Evolutionary conservation across 2,329 filamentous ascomycete species (phyloP).

Genomic region (Byssoonygena ceratinophila): DNA sequence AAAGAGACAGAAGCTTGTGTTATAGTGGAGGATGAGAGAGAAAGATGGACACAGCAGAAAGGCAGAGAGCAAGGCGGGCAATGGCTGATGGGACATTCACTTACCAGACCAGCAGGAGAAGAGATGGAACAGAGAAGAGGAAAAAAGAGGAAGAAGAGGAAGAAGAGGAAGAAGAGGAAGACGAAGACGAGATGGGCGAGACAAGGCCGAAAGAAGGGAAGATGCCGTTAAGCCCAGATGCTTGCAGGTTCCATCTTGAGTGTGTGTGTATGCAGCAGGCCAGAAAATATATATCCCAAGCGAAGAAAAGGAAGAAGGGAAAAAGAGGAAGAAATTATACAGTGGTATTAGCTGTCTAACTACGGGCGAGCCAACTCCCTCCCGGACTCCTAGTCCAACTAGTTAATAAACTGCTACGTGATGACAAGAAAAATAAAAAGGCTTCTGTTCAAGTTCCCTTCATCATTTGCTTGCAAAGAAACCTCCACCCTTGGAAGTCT

Average conservation of each 20-base stretch:
- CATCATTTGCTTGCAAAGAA: no score
- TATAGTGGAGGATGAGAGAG: neutral
- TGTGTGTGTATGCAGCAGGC: no score
- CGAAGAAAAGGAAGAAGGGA: conserved; percentile 16
- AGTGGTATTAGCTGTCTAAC: no score
- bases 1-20: neutral
- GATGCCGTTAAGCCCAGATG: neutral
- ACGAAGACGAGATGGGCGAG: neutral
- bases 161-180: conserved; percentile 16
- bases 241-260: conserved; percentile 12
- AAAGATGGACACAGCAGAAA: neutral
- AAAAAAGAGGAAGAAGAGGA: conserved; percentile 18
- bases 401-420: no score
- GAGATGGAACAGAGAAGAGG: conserved; percentile 16
- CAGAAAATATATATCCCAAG: no score
- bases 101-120: conserved; percentile 4
- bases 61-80: neutral
- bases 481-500: no score
- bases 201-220: conserved; percentile 9
- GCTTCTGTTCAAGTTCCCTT: no score
- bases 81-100: neutral
- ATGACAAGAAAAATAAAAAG: neutral
- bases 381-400: no score
- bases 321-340: conserved; percentile 5
- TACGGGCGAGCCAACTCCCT: no score